Evolutionary conservation across 1,139 yeast species (phyloP).

Genomic region (Saccharomyces hybrid): DNA sequence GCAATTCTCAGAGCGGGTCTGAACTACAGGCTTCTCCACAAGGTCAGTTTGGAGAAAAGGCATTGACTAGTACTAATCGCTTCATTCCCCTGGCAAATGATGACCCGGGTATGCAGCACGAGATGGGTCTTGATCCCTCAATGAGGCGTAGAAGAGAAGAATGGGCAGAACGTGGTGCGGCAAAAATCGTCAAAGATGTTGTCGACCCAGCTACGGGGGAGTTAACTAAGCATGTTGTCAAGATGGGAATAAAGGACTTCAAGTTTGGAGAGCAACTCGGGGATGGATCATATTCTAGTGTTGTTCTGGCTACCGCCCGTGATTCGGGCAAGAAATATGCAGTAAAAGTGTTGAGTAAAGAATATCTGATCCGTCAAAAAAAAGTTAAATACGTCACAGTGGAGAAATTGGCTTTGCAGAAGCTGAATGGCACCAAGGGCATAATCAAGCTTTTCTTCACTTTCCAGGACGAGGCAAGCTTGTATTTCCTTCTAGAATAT

Average conservation of each 20-base stretch:
- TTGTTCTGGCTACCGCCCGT: slow-evolving; percentile 56
- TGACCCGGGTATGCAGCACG: slow-evolving; percentile 9
- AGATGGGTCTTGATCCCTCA: slow-evolving; percentile 14
- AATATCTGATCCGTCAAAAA: slow-evolving; percentile 66
- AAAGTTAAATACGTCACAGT: slow-evolving; percentile 71
- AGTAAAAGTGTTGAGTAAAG: slow-evolving; percentile 60
- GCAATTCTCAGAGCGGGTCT: neutral
- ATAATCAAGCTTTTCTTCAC: slow-evolving; percentile 65
- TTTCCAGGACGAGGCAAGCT: slow-evolving; percentile 61
- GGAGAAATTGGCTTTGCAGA: slow-evolving; percentile 63
- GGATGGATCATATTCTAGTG: slow-evolving; percentile 74
- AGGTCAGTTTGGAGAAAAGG: slow-evolving; percentile 12
- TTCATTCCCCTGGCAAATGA: slow-evolving; percentile 13
- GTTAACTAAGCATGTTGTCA: slow-evolving; percentile 38
- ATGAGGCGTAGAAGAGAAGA: slow-evolving; percentile 22
- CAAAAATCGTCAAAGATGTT: slow-evolving; percentile 38
- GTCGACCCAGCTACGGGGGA: slow-evolving; percentile 38
- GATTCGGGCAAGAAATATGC: slow-evolving; percentile 51
- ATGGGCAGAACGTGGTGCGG: slow-evolving; percentile 36
- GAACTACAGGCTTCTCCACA: slow-evolving; percentile 4
- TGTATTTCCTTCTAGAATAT: slow-evolving; percentile 69
- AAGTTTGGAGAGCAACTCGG: slow-evolving; percentile 63
- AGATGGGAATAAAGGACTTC: slow-evolving; percentile 54
- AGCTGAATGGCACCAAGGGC: slow-evolving; percentile 60
- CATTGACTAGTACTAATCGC: slow-evolving; percentile 18